Percentiles rank a stretch among this genome's conserved stretches.
These are phyloP conservation scores for Phanerochaete sordida DNA, from an alignment of 768 basidiomycete genomes.

Conservation along the genomic window DNA sequence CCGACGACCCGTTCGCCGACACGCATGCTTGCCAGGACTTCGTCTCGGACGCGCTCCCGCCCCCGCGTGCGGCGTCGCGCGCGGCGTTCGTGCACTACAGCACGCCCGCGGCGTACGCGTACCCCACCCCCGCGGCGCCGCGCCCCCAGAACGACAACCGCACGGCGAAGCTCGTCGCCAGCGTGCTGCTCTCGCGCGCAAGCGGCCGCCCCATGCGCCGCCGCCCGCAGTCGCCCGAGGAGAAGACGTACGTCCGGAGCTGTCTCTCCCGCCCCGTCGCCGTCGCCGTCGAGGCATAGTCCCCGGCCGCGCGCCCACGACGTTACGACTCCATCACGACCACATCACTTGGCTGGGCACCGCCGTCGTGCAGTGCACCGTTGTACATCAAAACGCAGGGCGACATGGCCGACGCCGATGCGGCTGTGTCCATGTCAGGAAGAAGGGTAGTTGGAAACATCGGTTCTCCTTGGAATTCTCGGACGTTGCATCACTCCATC, in stretches of 20 bases:
- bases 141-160: conserved; percentile 25
- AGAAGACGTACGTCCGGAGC: conserved; percentile 48
- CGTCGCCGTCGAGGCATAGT: conserved; percentile 28
- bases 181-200: conserved; percentile 54
- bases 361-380: no score
- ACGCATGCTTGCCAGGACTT: background rate
- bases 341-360: no score
- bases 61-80: conserved; percentile 4
- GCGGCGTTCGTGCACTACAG: background rate
- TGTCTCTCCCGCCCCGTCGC: conserved; percentile 48
- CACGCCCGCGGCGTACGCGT: conserved; percentile 6
- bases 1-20: conserved; percentile 26
- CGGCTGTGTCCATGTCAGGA: no score
- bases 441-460: no score
- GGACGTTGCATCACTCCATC: no score
- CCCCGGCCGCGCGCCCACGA: background rate
- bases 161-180: conserved; percentile 51
- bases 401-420: no score
- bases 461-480: no score
- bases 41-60: background rate
- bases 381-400: no score
- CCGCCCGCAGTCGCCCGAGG: conserved; percentile 25
- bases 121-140: background rate
- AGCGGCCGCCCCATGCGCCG: conserved; percentile 53
- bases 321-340: no score